Base-by-base conservation (phyloP, 495 filamentous ascomycete genomes). In the Cercophora sp. region DNA sequence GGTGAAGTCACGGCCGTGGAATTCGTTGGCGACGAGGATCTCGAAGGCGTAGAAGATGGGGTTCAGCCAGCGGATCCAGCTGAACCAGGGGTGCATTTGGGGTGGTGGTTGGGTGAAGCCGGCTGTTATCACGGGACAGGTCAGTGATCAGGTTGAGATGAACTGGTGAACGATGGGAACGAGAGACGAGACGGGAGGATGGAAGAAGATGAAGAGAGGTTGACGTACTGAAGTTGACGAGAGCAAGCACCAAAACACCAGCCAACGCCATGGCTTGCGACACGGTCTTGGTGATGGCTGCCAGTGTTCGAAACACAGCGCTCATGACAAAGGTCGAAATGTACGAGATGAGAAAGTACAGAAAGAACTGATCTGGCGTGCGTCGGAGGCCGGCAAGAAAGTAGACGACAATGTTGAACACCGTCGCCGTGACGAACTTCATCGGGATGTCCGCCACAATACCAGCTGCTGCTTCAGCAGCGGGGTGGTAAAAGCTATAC, bases 201-300 rank as follows among this genome's bases (percentile, higher is more conserved):
- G n/a, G n/a, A n/a, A n/a, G n/a, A n/a, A n/a, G n/a, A n/a, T n/a
- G n/a, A n/a, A n/a, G n/a, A n/a, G n/a, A n/a, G n/a, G n/a, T n/a
- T n/a, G n/a, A n/a, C n/a, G n/a, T n/a, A n/a, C n/a, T 91, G 62
- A 92, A 96, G 4, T 94, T 84, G 44, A 93, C 66, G 23, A 90
- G 64, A 19, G 79, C 78, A 25, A 91, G 67, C 55, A 90, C 84
- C 36, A 90, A 65, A 3, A 93, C 75, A 0, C 84, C 82, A 1
- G 86, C 76, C 1, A 85, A 81, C 0, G 84, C 79, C 75, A 90
- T 80, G 6, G 89, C 86, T 60, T 91, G 86, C 0, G 80, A 77
- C 34, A 89, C 66, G 2, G 87, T 86, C 26, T 81, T 76, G 5
- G 87, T 85, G 1, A 84, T 62, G 3, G 86, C 77, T 0, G 80